phyloP scores from a whole-genome alignment of 768 basidiomycete species.

The Macrolepiota dolichaula region DNA sequence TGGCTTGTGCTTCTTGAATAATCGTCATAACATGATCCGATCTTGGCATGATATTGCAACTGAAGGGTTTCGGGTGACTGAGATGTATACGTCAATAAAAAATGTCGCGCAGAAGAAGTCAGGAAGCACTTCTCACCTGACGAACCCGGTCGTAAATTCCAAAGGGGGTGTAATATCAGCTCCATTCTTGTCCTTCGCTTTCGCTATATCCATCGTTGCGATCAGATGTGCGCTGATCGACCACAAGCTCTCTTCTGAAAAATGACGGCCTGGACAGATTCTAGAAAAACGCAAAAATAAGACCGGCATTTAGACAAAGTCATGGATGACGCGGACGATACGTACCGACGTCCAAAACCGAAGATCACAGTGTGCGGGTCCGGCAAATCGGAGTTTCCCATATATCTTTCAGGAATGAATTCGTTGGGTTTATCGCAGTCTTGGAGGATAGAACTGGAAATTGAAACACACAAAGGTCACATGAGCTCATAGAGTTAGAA shows the following conservation, averaged over 20 bases:
- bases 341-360: slow-evolving; percentile 55
- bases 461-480: neutral
- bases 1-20: slow-evolving; percentile 28
- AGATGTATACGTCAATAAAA: neutral
- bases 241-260: slow-evolving; percentile 48
- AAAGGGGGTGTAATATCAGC: slow-evolving; percentile 33
- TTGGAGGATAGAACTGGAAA: slow-evolving; percentile 36
- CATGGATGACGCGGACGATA: neutral
- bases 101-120: neutral
- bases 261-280: slow-evolving; percentile 52
- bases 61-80: slow-evolving; percentile 53
- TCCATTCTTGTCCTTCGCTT: slow-evolving; percentile 38
- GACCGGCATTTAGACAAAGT: neutral
- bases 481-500: neutral
- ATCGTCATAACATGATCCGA: slow-evolving; percentile 26
- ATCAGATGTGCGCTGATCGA: slow-evolving; percentile 40
- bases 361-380: slow-evolving; percentile 50
- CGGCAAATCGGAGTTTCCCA: slow-evolving; percentile 32
- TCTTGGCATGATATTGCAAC: slow-evolving; percentile 43
- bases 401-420: slow-evolving; percentile 51
- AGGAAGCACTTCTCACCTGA: slow-evolving; percentile 33
- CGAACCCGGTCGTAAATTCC: slow-evolving; percentile 40
- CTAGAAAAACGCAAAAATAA: too few species aligned
- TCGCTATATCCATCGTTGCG: slow-evolving; percentile 42
- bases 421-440: slow-evolving; percentile 41